Conservation (phyloP, 208 protist genomes). For the Trypanosoma caninum region DNA sequence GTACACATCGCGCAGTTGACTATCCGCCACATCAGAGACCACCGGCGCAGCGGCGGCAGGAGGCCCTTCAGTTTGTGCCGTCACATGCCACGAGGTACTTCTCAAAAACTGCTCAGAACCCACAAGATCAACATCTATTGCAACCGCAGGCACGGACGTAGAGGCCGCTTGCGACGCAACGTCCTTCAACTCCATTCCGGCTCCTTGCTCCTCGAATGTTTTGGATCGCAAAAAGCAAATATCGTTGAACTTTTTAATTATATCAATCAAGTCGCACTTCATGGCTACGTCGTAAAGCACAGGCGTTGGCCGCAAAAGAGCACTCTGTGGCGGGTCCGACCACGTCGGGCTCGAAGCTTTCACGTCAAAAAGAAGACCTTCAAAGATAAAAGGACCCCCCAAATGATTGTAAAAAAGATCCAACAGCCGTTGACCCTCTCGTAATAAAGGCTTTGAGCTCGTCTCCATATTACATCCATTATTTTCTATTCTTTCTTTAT, state of each 20-base stretch:
- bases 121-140: no score
- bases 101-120: no score
- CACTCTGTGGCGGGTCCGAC: conserved; percentile 47
- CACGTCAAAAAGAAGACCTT: conserved; percentile 73
- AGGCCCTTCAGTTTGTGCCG: no score
- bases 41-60: background rate
- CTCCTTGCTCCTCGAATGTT: background rate
- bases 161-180: background rate
- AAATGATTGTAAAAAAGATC: conserved; percentile 52
- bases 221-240: conserved; percentile 9
- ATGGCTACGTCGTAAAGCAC: conserved; percentile 53
- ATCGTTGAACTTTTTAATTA: conserved; percentile 24
- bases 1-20: conserved; percentile 10
- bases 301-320: conserved; percentile 36
- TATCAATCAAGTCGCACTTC: conserved; percentile 19
- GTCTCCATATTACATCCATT: background rate
- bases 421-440: conserved; percentile 22
- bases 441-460: background rate
- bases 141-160: background rate
- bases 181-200: background rate
- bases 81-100: no score
- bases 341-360: conserved; percentile 52
- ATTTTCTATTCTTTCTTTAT: background rate
- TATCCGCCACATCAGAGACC: background rate
- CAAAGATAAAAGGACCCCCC: conserved; percentile 49